Conservation (phyloP, 2,329 filamentous ascomycete genomes). For the Grosmannia clavigera region DNA sequence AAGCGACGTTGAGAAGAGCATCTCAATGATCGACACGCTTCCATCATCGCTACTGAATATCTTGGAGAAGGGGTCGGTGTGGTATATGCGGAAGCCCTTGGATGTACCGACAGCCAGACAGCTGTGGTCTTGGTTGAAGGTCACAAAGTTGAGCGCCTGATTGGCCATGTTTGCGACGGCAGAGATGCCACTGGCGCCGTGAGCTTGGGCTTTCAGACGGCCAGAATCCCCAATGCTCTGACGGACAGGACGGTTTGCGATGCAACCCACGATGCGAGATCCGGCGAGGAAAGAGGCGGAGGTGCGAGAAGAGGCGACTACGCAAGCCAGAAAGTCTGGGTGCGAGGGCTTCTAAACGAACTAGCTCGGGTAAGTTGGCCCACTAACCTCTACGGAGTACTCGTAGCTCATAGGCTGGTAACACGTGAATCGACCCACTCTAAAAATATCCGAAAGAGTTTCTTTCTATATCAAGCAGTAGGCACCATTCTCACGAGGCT, state of each 20-base stretch:
- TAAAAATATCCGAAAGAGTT: neutral
- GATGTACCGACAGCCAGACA: constrained; percentile 91
- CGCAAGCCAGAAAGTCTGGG: neutral
- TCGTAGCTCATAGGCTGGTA: neutral
- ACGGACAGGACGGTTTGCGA: neutral
- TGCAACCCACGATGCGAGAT: neutral
- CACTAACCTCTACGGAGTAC: neutral
- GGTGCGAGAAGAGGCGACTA: neutral
- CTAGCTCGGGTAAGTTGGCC: neutral
- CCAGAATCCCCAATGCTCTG: neutral
- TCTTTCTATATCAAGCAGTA: too few relatives aligned
- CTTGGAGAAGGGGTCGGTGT: constrained; percentile 90
- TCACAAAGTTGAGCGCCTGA: constrained; percentile 88
- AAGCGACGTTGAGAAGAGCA: constrained; percentile 96
- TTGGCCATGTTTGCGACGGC: constrained; percentile 39
- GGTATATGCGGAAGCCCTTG: constrained; percentile 91
- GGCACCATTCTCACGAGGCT: neutral
- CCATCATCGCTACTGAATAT: constrained; percentile 90
- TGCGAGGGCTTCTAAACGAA: neutral
- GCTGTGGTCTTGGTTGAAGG: constrained; percentile 98
- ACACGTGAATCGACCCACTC: neutral
- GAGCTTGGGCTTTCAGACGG: neutral
- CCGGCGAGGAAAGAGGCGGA: neutral
- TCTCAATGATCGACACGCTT: constrained; percentile 92
- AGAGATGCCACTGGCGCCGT: constrained; percentile 7